These are phyloP conservation scores for Pleurotus tuber-regium DNA, from an alignment of 768 basidiomycete genomes.

Conservation along the genomic window DNA sequence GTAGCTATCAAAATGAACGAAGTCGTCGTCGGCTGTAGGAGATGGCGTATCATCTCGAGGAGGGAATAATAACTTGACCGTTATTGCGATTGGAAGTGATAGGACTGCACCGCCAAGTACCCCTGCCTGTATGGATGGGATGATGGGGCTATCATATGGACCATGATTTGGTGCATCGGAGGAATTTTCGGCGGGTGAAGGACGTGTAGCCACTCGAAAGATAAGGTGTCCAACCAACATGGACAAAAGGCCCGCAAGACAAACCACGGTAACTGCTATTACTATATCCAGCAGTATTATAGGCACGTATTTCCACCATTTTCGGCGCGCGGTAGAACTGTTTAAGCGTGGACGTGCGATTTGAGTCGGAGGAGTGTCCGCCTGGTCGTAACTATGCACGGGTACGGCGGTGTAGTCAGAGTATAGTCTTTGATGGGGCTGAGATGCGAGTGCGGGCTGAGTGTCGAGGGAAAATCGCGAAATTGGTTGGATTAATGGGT, in stretches of 20 bases:
- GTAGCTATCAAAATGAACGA: not conserved
- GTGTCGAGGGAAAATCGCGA: constrained; percentile 5
- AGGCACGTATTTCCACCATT: not conserved
- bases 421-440: not conserved
- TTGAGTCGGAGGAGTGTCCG: not conserved
- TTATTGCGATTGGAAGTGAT: not conserved
- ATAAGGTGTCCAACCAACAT: not conserved
- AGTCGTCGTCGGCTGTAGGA: not conserved
- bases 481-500: not conserved
- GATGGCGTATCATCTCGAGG: not conserved
- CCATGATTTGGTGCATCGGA: not conserved
- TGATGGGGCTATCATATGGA: not conserved
- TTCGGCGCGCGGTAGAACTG: too few relatives aligned
- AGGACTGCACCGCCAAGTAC: constrained; percentile 4
- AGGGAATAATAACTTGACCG: constrained; percentile 5
- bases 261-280: constrained; percentile 3
- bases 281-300: not conserved
- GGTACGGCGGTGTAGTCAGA: not conserved
- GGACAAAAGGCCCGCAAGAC: constrained; percentile 1
- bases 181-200: not conserved
- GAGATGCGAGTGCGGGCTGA: not conserved
- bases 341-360: not conserved
- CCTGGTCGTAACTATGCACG: not conserved
- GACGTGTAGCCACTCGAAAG: not conserved
- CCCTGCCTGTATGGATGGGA: constrained; percentile 4